Conservation (phyloP, 2,329 filamentous ascomycete genomes). For the Penicillium sp. region DNA sequence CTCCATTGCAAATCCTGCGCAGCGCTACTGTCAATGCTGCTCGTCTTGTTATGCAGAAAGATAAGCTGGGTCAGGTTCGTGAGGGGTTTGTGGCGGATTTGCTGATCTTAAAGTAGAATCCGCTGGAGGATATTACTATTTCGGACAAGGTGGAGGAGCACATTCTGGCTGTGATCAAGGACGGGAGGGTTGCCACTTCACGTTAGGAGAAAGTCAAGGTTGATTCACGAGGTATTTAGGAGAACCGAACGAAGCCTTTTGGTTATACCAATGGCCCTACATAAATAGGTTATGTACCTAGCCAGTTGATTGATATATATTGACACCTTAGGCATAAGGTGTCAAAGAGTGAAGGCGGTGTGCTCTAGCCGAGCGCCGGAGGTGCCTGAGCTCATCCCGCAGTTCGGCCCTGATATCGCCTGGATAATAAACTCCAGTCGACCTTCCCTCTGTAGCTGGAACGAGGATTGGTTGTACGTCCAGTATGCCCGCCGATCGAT, state of each 20-base stretch:
- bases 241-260: neutral
- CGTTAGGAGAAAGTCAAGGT: neutral
- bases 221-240: neutral
- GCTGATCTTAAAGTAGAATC: slow-evolving; percentile 53
- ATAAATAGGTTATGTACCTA: no score
- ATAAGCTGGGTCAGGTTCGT: slow-evolving; percentile 52
- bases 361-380: neutral
- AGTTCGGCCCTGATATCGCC: neutral
- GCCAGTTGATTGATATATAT: neutral
- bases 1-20: slow-evolving; percentile 47
- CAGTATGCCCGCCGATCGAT: slow-evolving; percentile 2
- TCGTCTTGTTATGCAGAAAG: slow-evolving; percentile 48
- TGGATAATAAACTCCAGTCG: slow-evolving; percentile 1
- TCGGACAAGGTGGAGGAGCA: slow-evolving; percentile 51
- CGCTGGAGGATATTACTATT: slow-evolving; percentile 55
- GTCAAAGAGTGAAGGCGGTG: neutral
- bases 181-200: slow-evolving; percentile 47
- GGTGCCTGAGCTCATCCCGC: slow-evolving; percentile 9
- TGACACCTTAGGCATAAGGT: neutral
- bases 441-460: neutral
- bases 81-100: slow-evolving; percentile 55
- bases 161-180: slow-evolving; percentile 55
- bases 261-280: neutral
- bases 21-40: slow-evolving; percentile 56
- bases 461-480: slow-evolving; percentile 1